Evolutionary conservation across 345 rosid genomes (phyloP), one percentile per base, ranked within the genome.

Genomic region (Zanthoxylum bungeanum): DNA sequence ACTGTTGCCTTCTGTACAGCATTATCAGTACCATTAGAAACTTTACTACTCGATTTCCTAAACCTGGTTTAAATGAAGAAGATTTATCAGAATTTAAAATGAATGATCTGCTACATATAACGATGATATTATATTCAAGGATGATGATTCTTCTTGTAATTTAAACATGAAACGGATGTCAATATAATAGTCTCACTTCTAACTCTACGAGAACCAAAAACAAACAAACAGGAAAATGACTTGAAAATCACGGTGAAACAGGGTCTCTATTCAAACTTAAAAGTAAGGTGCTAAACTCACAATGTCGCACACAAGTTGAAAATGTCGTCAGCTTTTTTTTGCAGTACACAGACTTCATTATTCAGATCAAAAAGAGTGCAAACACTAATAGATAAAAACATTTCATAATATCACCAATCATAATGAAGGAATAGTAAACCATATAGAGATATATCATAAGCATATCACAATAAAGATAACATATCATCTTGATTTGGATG

Each of bases 11-110:
- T 84, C 64, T 69, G 80, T 42, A 37, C 79, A 28, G 70, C 80
- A 66, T 57, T 72, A 75, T 84, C 86, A 50, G 81, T 62, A 74
- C 75, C 68, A 73, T 64, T 76, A 72, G 85, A 83, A 82, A 78
- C 86, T 73, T 78, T 79, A 60, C 80, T 69, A 44, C 71, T 75
- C 55, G 63, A 76, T 81, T 89, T 90, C 79, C 80, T 89, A 77
- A 90, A 90, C 83, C 97, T 94, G 90, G 70, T 79, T 62, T 42
- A 50, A 37, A 61, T 28, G 33, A 68, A 19, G 21, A 64, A 64
- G 56, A 70, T 7, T 11, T 8, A 47, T 79, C 60, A 79, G 49
- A 70, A 55, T 34, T 7, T 30, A 17, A 57, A 68, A 52, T 19
- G 46, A 19, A 63, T 1, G 33, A 4, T 24, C 14, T 57, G 44